Percentiles rank a stretch among this genome's conserved stretches.
phyloP scores from a whole-genome alignment of 116 monocot species.

The Thalassia testudinum region DNA sequence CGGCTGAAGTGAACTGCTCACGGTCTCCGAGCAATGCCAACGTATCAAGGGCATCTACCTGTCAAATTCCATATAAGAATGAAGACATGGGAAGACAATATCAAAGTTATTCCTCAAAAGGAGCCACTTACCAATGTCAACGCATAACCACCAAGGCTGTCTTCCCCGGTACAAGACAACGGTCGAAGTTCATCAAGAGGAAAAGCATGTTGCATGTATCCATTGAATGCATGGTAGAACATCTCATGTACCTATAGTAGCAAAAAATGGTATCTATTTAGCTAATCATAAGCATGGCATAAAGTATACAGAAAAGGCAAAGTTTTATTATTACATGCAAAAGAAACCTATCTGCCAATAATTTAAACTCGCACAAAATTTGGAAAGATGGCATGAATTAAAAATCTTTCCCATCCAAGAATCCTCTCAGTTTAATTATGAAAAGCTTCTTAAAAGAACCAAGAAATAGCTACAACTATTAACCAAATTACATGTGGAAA shows the following conservation, averaged over 20 bases:
- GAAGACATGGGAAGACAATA: background rate
- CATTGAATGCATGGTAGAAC: constrained; percentile 99
- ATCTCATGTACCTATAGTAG: constrained; percentile 58
- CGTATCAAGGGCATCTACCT: constrained; percentile 97
- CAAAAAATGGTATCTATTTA: no score
- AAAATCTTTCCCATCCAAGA: no score
- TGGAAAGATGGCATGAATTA: no score
- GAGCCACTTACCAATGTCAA: constrained; percentile 61
- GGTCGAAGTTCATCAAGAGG: constrained; percentile 94
- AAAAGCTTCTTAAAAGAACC: no score
- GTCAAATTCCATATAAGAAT: constrained; percentile 5
- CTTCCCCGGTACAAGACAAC: constrained; percentile 81
- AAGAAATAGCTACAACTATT: no score
- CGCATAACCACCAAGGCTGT: constrained; percentile 95
- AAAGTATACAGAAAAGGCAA: no score
- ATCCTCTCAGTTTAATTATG: no score
- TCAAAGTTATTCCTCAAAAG: background rate
- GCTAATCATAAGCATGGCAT: no score
- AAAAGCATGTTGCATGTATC: constrained; percentile 93
- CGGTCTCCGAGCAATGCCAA: constrained; percentile 87
- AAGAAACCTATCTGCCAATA: no score
- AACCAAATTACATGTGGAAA: no score
- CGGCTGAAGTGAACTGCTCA: constrained; percentile 54
- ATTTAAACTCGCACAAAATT: no score
- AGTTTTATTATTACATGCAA: no score